Evolutionary conservation across 805 yeast species (phyloP).

Genomic region (Starmerella floris): DNA sequence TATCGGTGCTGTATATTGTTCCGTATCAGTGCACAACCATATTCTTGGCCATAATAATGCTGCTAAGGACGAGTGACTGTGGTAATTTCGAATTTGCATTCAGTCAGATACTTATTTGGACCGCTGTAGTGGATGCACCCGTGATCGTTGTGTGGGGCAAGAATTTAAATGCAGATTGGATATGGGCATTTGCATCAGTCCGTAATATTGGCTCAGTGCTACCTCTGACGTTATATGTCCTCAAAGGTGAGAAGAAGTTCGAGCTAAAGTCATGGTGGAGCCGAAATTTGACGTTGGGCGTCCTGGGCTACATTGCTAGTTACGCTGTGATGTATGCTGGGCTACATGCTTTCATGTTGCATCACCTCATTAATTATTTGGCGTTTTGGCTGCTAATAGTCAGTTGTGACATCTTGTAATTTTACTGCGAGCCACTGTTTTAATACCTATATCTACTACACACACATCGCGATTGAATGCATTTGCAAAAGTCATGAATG

Average conservation of each 20-base stretch:
- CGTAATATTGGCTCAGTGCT: conserved; percentile 61
- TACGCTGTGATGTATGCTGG: conserved; percentile 64
- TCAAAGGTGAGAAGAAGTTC: not conserved
- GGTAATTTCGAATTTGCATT: conserved; percentile 28
- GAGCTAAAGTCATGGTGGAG: not conserved
- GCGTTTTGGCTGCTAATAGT: conserved; percentile 15
- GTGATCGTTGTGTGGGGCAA: conserved; percentile 64
- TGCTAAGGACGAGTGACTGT: conserved; percentile 5
- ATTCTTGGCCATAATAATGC: conserved; percentile 21
- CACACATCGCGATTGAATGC: too few species aligned
- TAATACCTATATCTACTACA: not conserved
- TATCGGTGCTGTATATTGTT: conserved; percentile 8
- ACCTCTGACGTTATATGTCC: conserved; percentile 31
- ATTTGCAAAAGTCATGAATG: too few species aligned
- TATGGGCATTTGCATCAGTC: conserved; percentile 68
- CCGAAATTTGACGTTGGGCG: conserved; percentile 23
- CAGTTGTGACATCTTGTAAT: not conserved
- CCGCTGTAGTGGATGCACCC: conserved; percentile 66
- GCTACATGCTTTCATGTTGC: conserved; percentile 67
- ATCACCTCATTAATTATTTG: conserved; percentile 50
- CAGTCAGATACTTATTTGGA: conserved; percentile 54
- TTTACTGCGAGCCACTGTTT: not conserved
- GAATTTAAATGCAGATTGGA: conserved; percentile 62
- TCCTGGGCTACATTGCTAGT: conserved; percentile 39
- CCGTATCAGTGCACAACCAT: conserved; percentile 40